These are phyloP conservation scores for Sporisorium exsertum DNA, from an alignment of 1,284 basidiomycete species.

Conservation along the genomic window DNA sequence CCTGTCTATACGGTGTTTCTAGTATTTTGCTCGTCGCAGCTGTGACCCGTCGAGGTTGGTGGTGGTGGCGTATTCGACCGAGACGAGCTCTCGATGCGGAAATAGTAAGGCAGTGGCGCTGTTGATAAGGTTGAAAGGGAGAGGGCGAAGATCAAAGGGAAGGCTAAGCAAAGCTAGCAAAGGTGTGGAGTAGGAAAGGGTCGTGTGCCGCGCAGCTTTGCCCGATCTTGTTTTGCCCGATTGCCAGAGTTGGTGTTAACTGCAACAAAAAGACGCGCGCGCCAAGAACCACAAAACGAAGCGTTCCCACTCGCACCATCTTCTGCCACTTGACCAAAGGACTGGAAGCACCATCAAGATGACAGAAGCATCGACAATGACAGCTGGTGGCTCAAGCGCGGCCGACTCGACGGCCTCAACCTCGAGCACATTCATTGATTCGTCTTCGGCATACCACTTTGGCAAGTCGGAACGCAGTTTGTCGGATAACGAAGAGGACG, in stretches of 20 bases:
- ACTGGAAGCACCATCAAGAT: not conserved
- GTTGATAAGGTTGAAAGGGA: too few relatives aligned
- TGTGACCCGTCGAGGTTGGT: not conserved
- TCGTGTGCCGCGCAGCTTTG: not conserved
- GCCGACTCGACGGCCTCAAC: slow-evolving; percentile 5
- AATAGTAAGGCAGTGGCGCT: too few relatives aligned
- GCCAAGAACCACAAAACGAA: slow-evolving; percentile 3
- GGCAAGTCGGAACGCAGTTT: slow-evolving; percentile 6
- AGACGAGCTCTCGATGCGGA: too few relatives aligned
- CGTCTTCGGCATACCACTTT: slow-evolving; percentile 21
- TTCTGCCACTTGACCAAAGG: not conserved
- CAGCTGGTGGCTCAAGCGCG: not conserved
- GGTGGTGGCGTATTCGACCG: not conserved
- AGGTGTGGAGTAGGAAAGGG: not conserved
- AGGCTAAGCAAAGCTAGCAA: not conserved
- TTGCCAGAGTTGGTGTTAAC: slow-evolving; percentile 19
- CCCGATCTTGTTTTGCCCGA: slow-evolving; percentile 6
- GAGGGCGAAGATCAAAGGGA: not conserved
- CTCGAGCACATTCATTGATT: slow-evolving; percentile 34
- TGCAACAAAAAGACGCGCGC: slow-evolving; percentile 13
- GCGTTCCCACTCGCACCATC: slow-evolving; percentile 13
- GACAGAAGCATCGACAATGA: slow-evolving; percentile 22
- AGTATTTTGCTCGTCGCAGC: not conserved
- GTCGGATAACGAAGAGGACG: slow-evolving; percentile 5
- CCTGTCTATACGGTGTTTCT: not conserved